Evolutionary conservation across 768 basidiomycete species (phyloP), one percentile per base, ranked within the genome.

Genomic region (Boletellus emodensis): DNA sequence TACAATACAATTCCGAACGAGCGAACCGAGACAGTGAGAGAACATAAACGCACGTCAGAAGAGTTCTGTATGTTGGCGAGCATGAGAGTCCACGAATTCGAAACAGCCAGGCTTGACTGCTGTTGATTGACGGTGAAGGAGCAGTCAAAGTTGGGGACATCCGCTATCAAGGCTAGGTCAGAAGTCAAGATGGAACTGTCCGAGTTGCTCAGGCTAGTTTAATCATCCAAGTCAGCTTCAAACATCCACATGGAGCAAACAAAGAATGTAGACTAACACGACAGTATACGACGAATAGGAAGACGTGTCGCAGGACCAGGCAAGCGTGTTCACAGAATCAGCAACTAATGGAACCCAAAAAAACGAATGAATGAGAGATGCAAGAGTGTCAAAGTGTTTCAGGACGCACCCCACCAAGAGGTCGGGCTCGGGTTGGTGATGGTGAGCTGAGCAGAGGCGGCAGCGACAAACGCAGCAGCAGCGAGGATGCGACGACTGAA

Each of bases 381-480:
- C 24, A 20, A 36, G 30, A 9, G 45, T 33, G 40, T 32, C 11
- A 39, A 9, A 8, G 44, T 7, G 37, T 30, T 7, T 32, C 26
- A 1, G 22, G 13, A 75, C 80, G 44, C 52, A 85, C 84, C 78
- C 84, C 84, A 85, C 83, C 83, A 85, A 8, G 68, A 60, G 56
- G 67, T 45, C 2, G 72, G 37, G 30, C 72, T 69, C 2, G 84
- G 84, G 37, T 63, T 58, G 40, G 73, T 66, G 69, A 85, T 68
- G 36, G 57, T 30, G 49, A 82, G 66, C 33, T 52, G 51, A 7
- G 53, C 61, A 54, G 67, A 62, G 37, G 68, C 72, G 37, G 70
- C 58, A 53, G 66, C 62, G 46, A 64, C 58, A 49, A 78, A 58
- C 54, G 78, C 69, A 47, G 72, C 69, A 51, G 72, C 57, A 28